A percentile compares a stretch with the other conserved stretches of the same genome.
phyloP scores from a whole-genome alignment of 495 filamentous ascomycete species.

The Sabuloglossum arenarium region DNA sequence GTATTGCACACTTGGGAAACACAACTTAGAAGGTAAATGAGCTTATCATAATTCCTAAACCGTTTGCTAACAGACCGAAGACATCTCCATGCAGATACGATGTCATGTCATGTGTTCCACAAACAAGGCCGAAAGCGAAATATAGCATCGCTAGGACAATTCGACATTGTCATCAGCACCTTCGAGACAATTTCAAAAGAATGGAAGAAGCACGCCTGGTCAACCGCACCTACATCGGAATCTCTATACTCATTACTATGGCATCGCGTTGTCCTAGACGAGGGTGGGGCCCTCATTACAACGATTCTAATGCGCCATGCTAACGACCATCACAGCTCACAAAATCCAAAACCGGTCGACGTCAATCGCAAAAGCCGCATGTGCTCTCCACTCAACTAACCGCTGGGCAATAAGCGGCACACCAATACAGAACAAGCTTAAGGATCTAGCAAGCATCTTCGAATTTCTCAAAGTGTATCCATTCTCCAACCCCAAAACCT shows the following conservation, averaged over 20 bases:
- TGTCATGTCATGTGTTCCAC: too few species aligned
- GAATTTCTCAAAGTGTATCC: neutral
- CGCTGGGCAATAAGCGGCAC: constrained; percentile 3
- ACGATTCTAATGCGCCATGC: neutral
- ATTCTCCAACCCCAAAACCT: neutral
- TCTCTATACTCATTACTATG: constrained; percentile 14
- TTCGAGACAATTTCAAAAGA: constrained; percentile 21
- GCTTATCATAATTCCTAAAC: too few species aligned
- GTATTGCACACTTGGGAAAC: too few species aligned
- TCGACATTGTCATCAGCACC: constrained; percentile 18
- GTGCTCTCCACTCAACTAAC: constrained; percentile 4
- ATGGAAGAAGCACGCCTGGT: constrained; percentile 11
- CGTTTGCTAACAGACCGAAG: too few species aligned
- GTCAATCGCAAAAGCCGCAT: constrained; percentile 16
- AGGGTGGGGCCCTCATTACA: too few species aligned
- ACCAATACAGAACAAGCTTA: neutral
- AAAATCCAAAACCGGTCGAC: constrained; percentile 20
- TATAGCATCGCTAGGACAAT: too few species aligned
- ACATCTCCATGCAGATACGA: too few species aligned
- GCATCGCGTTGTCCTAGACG: constrained; percentile 25
- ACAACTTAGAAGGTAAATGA: too few species aligned
- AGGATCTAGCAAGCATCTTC: neutral
- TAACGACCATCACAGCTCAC: constrained; percentile 17
- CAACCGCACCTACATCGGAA: neutral
- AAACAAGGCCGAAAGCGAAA: too few species aligned